Evolutionary conservation across 371 early-diverging fungal genomes (phyloP).

Genomic region (Lichtheimia corymbifera): DNA sequence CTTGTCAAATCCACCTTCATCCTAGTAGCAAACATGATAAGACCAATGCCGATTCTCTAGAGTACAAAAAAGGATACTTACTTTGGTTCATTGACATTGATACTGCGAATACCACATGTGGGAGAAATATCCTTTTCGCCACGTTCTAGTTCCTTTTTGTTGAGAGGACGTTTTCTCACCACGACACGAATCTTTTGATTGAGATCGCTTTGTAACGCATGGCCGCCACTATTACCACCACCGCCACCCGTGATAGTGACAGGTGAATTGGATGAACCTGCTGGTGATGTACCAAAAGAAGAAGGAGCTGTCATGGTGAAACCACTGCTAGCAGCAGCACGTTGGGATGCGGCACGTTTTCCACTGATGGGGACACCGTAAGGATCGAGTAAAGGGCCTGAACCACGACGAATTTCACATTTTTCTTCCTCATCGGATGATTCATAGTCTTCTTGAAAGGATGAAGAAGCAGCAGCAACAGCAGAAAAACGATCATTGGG

Average conservation of each 20-base stretch:
- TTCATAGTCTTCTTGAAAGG: conserved; percentile 12
- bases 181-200: conserved; percentile 90
- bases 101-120: conserved; percentile 60
- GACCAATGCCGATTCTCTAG: not conserved
- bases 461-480: not conserved
- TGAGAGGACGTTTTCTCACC: conserved; percentile 92
- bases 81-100: conserved; percentile 90
- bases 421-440: conserved; percentile 21
- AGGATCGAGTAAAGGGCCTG: conserved; percentile 40
- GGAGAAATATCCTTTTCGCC: conserved; percentile 84
- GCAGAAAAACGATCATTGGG: not conserved
- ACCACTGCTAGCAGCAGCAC: conserved; percentile 6
- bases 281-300: conserved; percentile 15
- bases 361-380: conserved; percentile 41
- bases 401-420: conserved; percentile 18
- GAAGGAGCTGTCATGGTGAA: conserved; percentile 17
- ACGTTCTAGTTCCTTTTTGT: conserved; percentile 73
- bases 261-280: conserved; percentile 7
- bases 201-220: conserved; percentile 37
- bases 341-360: conserved; percentile 2
- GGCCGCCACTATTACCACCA: conserved; percentile 1
- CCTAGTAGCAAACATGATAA: conserved; percentile 41
- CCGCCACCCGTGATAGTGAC: too few species aligned
- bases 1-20: conserved; percentile 93
- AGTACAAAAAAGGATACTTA: conserved; percentile 36